Percentiles rank a stretch among this genome's conserved stretches.
Conservation (phyloP, 768 basidiomycete genomes). For the Kwoniella europaea region DNA sequence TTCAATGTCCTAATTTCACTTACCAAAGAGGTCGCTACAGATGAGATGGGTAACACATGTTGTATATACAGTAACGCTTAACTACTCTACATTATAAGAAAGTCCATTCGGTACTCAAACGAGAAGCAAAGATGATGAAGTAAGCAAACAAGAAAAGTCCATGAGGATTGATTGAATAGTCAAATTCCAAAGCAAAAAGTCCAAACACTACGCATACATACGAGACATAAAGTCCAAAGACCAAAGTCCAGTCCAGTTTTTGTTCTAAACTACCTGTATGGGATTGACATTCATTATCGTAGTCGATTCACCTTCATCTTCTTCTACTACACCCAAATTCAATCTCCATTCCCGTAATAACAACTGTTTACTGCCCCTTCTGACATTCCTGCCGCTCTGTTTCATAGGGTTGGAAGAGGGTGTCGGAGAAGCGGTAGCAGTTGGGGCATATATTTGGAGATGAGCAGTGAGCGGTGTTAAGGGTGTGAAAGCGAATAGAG, state of each 20-base stretch:
- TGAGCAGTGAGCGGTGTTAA: conserved; percentile 10
- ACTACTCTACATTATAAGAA: neutral
- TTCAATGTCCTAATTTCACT: neutral
- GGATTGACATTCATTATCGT: neutral
- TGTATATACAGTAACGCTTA: neutral
- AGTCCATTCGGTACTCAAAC: too few relatives aligned
- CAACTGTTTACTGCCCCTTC: conserved; percentile 17
- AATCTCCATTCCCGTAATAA: conserved; percentile 22
- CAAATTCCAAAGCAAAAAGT: conserved; percentile 8
- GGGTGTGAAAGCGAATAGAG: conserved; percentile 9
- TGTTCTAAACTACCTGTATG: conserved; percentile 12
- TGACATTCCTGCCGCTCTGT: conserved; percentile 8
- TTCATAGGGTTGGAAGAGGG: neutral
- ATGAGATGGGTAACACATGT: neutral
- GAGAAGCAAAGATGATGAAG: too few relatives aligned
- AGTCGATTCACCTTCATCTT: conserved; percentile 17
- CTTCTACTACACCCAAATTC: conserved; percentile 23
- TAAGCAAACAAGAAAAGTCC: too few relatives aligned
- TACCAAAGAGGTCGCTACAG: neutral
- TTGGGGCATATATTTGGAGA: conserved; percentile 10
- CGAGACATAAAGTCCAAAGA: neutral
- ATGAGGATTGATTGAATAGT: too few relatives aligned
- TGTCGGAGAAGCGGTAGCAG: neutral
- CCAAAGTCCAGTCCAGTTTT: neutral
- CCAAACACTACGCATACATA: neutral